These are phyloP conservation scores for Penicillium sp. DNA, from an alignment of 2,329 filamentous ascomycete species.

Conservation along the genomic window DNA sequence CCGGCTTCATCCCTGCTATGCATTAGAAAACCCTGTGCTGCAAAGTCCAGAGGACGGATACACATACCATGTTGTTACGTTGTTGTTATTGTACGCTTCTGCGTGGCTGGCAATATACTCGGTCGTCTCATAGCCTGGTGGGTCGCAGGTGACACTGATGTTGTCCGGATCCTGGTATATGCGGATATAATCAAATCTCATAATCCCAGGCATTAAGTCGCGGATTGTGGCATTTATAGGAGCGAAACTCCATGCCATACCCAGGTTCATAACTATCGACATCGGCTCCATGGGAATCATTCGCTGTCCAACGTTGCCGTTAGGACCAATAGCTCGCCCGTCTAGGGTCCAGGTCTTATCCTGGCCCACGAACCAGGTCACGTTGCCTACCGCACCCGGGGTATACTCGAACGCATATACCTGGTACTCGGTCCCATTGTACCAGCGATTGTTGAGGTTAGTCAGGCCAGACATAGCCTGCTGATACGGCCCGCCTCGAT, in stretches of 20 bases:
- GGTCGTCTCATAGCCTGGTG: constrained; percentile 57
- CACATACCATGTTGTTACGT: constrained; percentile 54
- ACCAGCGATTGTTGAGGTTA: constrained; percentile 58
- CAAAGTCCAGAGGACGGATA: not conserved
- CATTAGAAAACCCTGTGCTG: no score
- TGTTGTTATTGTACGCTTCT: constrained; percentile 55
- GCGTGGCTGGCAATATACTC: constrained; percentile 56
- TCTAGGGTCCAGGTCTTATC: constrained; percentile 58
- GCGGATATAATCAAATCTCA: constrained; percentile 61
- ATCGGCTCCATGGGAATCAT: constrained; percentile 59
- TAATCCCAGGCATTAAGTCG: constrained; percentile 52
- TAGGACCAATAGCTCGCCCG: constrained; percentile 53
- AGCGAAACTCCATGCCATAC: constrained; percentile 60
- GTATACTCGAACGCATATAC: constrained; percentile 56
- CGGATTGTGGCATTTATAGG: constrained; percentile 51
- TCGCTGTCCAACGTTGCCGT: constrained; percentile 61
- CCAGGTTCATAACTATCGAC: constrained; percentile 61
- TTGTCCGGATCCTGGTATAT: constrained; percentile 58
- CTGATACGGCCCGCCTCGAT: constrained; percentile 55
- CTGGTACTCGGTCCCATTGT: constrained; percentile 56
- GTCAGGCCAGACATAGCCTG: constrained; percentile 55
- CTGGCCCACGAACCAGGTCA: constrained; percentile 62
- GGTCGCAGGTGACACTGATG: constrained; percentile 57
- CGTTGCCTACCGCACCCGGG: constrained; percentile 51
- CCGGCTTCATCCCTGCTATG: constrained; percentile 44